These are phyloP conservation scores for Mycena pura DNA, from an alignment of 768 basidiomycete species.

Conservation along the genomic window DNA sequence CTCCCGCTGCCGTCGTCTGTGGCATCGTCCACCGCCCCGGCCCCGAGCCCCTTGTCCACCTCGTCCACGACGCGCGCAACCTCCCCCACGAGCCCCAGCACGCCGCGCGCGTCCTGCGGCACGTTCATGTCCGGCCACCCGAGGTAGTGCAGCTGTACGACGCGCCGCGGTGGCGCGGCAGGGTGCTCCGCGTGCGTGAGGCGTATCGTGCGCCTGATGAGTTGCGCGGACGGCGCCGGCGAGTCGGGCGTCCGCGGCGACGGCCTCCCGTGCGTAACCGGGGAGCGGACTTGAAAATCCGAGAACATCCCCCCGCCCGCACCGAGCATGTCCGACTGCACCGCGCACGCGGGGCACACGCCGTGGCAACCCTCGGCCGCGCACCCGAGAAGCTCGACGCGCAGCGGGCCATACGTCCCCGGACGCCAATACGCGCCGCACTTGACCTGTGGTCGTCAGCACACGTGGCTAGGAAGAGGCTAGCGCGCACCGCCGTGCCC, in stretches of 20 bases:
- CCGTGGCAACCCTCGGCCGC: conserved; percentile 25
- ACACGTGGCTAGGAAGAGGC: not conserved
- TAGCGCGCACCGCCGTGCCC: conserved; percentile 56
- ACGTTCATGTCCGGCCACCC: conserved; percentile 98
- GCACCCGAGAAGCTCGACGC: conserved; percentile 51
- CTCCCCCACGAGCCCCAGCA: conserved; percentile 76
- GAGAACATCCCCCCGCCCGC: conserved; percentile 21
- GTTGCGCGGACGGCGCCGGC: conserved; percentile 26
- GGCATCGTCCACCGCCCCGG: not conserved
- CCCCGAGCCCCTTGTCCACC: conserved; percentile 13
- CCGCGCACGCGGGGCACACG: conserved; percentile 9
- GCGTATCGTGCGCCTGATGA: conserved; percentile 69
- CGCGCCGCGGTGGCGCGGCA: conserved; percentile 60
- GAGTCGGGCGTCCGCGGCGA: not conserved
- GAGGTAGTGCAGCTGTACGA: conserved; percentile 91
- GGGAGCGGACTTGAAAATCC: too few relatives aligned
- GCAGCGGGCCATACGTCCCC: conserved; percentile 72
- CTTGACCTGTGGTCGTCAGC: conserved; percentile 74
- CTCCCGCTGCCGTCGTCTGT: not conserved
- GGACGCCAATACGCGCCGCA: conserved; percentile 91
- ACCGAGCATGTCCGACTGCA: conserved; percentile 17
- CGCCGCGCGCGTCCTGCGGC: conserved; percentile 78
- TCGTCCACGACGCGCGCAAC: conserved; percentile 59
- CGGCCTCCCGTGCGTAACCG: too few relatives aligned
- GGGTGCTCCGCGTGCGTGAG: conserved; percentile 71